Evolutionary conservation across 148 eudicot species (phyloP).

Genomic region (Spergularia marina): DNA sequence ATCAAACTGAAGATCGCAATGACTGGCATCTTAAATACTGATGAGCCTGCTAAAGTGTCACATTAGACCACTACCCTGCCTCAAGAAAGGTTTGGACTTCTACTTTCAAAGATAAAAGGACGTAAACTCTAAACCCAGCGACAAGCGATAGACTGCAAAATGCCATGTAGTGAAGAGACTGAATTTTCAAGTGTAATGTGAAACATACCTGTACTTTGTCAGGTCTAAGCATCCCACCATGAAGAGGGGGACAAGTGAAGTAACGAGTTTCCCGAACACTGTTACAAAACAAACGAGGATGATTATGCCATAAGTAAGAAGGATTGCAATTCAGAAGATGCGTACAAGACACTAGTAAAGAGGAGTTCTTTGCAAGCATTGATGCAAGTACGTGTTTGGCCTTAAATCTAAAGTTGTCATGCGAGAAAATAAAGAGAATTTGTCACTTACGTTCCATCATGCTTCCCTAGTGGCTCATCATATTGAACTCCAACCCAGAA

Average conservation of each 20-base stretch:
- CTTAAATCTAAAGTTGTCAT: neutral
- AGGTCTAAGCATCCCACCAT: slow-evolving; percentile 91
- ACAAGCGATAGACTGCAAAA: neutral
- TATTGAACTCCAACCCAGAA: slow-evolving; percentile 92
- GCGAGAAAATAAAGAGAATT: neutral
- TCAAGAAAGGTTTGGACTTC: too few relatives aligned
- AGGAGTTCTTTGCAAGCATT: neutral
- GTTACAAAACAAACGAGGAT: slow-evolving; percentile 25
- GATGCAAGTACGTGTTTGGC: too few relatives aligned
- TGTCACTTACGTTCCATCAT: slow-evolving; percentile 79
- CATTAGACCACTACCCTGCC: too few relatives aligned
- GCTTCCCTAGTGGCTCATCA: slow-evolving; percentile 96
- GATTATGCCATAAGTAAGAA: neutral
- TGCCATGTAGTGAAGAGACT: neutral
- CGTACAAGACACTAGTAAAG: neutral
- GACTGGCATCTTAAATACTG: neutral
- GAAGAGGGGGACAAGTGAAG: slow-evolving; percentile 79
- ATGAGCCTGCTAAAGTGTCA: too few relatives aligned
- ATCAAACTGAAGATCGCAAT: neutral
- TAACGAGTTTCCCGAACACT: slow-evolving; percentile 92
- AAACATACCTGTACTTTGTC: slow-evolving; percentile 84
- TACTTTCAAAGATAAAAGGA: neutral
- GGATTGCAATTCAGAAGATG: neutral
- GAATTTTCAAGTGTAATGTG: slow-evolving; percentile 1
- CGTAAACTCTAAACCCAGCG: neutral